phyloP scores from a whole-genome alignment of 2,329 filamentous ascomycete species.

The Boeremia exigua region DNA sequence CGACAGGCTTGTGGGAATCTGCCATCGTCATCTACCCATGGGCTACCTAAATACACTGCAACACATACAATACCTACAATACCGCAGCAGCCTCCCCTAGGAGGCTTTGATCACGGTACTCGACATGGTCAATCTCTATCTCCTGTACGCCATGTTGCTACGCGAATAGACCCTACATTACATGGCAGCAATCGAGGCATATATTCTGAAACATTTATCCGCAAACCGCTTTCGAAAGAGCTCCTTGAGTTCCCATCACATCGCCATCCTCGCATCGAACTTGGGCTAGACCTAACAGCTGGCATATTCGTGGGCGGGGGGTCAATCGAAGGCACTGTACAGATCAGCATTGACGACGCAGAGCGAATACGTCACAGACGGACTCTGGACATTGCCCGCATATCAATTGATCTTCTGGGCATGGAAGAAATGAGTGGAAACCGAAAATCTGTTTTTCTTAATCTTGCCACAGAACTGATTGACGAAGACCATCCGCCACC shows the following conservation, averaged over 20 bases:
- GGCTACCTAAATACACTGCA: slow-evolving; percentile 20
- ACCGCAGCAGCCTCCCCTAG: slow-evolving; percentile 33
- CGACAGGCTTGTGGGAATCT: slow-evolving; percentile 25
- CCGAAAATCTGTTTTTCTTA: slow-evolving; percentile 57
- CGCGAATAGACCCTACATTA: slow-evolving; percentile 50
- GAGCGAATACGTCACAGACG: slow-evolving; percentile 52
- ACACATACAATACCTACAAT: slow-evolving; percentile 25
- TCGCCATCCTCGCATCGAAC: slow-evolving; percentile 56
- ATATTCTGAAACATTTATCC: slow-evolving; percentile 58
- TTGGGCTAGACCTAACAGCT: slow-evolving; percentile 58
- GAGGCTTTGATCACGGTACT: slow-evolving; percentile 46
- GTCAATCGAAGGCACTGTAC: slow-evolving; percentile 59
- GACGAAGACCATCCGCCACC: slow-evolving; percentile 59
- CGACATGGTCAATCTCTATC: slow-evolving; percentile 52
- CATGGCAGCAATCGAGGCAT: slow-evolving; percentile 52
- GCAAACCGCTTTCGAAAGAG: slow-evolving; percentile 54
- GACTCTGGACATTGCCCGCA: slow-evolving; percentile 55
- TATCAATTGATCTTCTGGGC: slow-evolving; percentile 60
- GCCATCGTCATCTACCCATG: slow-evolving; percentile 24
- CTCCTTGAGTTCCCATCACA: slow-evolving; percentile 57
- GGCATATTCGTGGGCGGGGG: slow-evolving; percentile 63
- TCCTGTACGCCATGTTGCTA: slow-evolving; percentile 51
- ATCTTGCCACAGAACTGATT: slow-evolving; percentile 59
- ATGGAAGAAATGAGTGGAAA: slow-evolving; percentile 58
- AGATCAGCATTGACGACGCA: slow-evolving; percentile 56